Conservation (phyloP, 1,284 basidiomycete genomes). For the Inonotus hispidus region DNA sequence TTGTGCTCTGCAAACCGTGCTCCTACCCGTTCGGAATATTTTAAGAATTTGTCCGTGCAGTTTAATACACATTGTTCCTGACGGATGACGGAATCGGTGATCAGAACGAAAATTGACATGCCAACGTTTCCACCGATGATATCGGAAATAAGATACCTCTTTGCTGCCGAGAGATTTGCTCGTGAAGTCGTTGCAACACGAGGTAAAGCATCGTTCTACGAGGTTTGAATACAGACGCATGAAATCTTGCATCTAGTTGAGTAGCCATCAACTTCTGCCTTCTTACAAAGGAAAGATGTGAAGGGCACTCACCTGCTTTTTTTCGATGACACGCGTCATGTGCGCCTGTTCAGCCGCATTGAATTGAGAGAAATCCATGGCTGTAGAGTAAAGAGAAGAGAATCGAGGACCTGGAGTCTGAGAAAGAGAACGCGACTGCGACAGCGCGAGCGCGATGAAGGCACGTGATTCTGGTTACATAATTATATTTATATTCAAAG, state of each 20-base stretch:
- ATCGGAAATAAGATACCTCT: slow-evolving; percentile 56
- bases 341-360: slow-evolving; percentile 85
- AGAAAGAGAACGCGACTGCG: background rate
- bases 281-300: background rate
- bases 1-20: slow-evolving; percentile 89
- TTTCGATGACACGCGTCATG: slow-evolving; percentile 87
- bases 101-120: background rate
- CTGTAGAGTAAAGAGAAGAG: too few species aligned
- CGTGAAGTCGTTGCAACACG: slow-evolving; percentile 96
- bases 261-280: background rate
- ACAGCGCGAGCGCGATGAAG: background rate
- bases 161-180: slow-evolving; percentile 89
- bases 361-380: slow-evolving; percentile 84
- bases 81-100: background rate
- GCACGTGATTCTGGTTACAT: background rate
- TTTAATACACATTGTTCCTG: slow-evolving; percentile 70
- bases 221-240: slow-evolving; percentile 93
- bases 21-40: slow-evolving; percentile 93
- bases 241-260: slow-evolving; percentile 92
- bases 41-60: slow-evolving; percentile 92
- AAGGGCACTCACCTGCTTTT: slow-evolving; percentile 72
- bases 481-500: background rate
- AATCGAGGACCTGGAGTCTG: background rate
- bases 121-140: background rate
- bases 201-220: slow-evolving; percentile 92